Percentiles rank a stretch among this genome's conserved stretches.
These are phyloP conservation scores for Alternaria longipes DNA, from an alignment of 2,329 filamentous ascomycete species.

Conservation along the genomic window DNA sequence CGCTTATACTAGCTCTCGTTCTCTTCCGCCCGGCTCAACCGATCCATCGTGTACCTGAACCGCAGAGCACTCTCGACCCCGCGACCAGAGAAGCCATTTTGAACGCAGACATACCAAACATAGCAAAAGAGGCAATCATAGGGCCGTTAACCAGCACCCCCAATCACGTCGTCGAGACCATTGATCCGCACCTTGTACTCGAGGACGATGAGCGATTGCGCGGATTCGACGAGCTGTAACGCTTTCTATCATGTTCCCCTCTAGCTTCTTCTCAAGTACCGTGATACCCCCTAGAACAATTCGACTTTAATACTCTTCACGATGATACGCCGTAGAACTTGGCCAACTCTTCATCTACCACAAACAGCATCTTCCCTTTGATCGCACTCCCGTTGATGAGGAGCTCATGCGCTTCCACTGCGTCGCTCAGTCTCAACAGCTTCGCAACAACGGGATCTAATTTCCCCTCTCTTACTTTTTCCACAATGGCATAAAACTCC, in stretches of 20 bases:
- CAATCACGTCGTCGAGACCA: conserved; percentile 11
- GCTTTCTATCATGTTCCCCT: neutral
- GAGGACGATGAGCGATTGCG: conserved; percentile 31
- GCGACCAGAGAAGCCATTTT: conserved; percentile 31
- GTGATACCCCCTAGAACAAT: conserved; percentile 26
- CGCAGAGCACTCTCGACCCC: conserved; percentile 25
- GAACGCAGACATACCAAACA: conserved; percentile 43
- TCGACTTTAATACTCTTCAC: neutral
- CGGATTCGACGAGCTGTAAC: conserved; percentile 37
- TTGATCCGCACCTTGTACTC: conserved; percentile 7
- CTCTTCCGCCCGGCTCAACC: conserved; percentile 46
- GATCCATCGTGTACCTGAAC: conserved; percentile 14
- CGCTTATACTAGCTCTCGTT: conserved; percentile 59
- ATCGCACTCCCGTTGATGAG: conserved; percentile 12
- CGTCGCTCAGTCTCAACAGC: conserved; percentile 14
- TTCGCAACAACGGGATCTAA: conserved; percentile 15
- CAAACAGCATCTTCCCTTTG: conserved; percentile 19
- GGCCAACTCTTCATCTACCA: conserved; percentile 14
- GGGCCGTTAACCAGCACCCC: conserved; percentile 18
- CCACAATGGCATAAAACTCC: conserved; percentile 14
- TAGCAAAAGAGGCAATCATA: conserved; percentile 47
- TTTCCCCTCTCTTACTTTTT: conserved; percentile 15
- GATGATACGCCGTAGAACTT: conserved; percentile 3
- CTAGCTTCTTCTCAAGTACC: neutral
- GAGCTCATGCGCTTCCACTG: conserved; percentile 14